A percentile compares a stretch with the other conserved stretches of the same genome.
phyloP scores from a whole-genome alignment of 176 grass and related monocot species.

The Cymbopogon citratus region DNA sequence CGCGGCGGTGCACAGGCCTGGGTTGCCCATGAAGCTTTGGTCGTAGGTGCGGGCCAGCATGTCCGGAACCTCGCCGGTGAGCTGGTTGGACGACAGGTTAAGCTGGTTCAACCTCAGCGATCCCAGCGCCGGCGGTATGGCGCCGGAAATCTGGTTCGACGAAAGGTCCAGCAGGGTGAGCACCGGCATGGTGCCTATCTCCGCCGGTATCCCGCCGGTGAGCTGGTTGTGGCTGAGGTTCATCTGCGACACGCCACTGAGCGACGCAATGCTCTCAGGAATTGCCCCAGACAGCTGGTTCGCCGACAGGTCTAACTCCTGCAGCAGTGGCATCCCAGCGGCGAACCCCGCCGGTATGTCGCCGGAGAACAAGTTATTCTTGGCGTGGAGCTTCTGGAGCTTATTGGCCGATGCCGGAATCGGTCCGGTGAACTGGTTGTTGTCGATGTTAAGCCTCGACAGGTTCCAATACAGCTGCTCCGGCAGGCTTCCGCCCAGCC shows the following conservation, averaged over 20 bases:
- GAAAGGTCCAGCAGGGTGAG: slow-evolving; percentile 81
- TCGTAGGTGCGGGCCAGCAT: slow-evolving; percentile 39
- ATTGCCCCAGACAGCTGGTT: slow-evolving; percentile 57
- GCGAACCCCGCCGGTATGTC: slow-evolving; percentile 33
- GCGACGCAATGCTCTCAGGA: slow-evolving; percentile 26
- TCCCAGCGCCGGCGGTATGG: slow-evolving; percentile 42
- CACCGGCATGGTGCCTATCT: slow-evolving; percentile 46
- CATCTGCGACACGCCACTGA: slow-evolving; percentile 32
- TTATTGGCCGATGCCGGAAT: slow-evolving; percentile 20
- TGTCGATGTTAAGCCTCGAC: slow-evolving; percentile 37
- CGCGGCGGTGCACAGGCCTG: slow-evolving; percentile 39
- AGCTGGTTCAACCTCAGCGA: slow-evolving; percentile 44
- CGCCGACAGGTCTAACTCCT: slow-evolving; percentile 37
- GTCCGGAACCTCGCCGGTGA: slow-evolving; percentile 56
- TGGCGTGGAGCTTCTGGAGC: slow-evolving; percentile 42
- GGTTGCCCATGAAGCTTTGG: slow-evolving; percentile 58
- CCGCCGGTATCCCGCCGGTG: slow-evolving; percentile 51
- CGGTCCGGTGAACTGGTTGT: slow-evolving; percentile 52
- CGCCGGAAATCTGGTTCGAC: slow-evolving; percentile 60
- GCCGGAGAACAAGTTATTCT: slow-evolving; percentile 62
- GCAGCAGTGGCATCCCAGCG: slow-evolving; percentile 42
- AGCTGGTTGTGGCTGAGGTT: slow-evolving; percentile 61
- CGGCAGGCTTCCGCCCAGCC: slow-evolving; percentile 53
- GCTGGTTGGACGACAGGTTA: slow-evolving; percentile 64
- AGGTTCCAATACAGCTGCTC: slow-evolving; percentile 54